Percentiles rank a stretch among this genome's conserved stretches.
Evolutionary conservation across 768 basidiomycete species (phyloP).

Genomic region (Lactarius trivialis): DNA sequence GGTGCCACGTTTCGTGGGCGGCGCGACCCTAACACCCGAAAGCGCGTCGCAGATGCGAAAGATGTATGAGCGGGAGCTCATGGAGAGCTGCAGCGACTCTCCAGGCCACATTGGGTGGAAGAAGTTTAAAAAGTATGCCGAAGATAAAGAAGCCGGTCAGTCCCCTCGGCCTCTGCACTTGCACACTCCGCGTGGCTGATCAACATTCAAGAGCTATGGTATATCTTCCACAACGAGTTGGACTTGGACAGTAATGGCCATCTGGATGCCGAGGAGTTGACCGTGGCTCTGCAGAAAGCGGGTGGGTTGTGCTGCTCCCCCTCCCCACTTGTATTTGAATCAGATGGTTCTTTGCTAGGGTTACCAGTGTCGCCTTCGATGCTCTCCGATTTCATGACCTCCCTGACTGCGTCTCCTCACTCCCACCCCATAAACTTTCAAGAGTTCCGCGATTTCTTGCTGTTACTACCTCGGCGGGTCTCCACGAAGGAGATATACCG

Average conservation of each 20-base stretch:
- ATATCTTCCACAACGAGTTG: conserved; percentile 83
- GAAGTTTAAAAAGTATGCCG: conserved; percentile 68
- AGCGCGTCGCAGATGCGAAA: conserved; percentile 21
- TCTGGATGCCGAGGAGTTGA: conserved; percentile 60
- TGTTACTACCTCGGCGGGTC: conserved; percentile 74
- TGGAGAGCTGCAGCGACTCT: conserved; percentile 34
- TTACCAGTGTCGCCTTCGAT: conserved; percentile 63
- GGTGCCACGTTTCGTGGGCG: conserved; percentile 22
- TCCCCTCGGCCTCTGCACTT: neutral
- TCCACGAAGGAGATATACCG: conserved; percentile 82
- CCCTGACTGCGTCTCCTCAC: conserved; percentile 64
- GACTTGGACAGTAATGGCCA: conserved; percentile 86
- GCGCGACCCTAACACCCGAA: conserved; percentile 13
- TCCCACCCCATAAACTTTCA: conserved; percentile 68
- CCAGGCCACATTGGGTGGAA: conserved; percentile 54
- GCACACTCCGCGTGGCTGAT: conserved; percentile 13
- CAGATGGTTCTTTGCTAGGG: conserved; percentile 38
- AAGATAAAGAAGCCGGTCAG: conserved; percentile 73
- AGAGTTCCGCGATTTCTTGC: conserved; percentile 86
- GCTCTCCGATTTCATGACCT: conserved; percentile 76
- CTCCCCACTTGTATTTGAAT: neutral
- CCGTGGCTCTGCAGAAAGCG: conserved; percentile 59
- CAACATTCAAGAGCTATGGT: conserved; percentile 67
- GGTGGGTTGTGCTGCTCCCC: conserved; percentile 37
- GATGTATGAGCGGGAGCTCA: conserved; percentile 26